Base-by-base conservation (phyloP, 2,329 filamentous ascomycete species). In the Zymoseptoria passerinii region DNA sequence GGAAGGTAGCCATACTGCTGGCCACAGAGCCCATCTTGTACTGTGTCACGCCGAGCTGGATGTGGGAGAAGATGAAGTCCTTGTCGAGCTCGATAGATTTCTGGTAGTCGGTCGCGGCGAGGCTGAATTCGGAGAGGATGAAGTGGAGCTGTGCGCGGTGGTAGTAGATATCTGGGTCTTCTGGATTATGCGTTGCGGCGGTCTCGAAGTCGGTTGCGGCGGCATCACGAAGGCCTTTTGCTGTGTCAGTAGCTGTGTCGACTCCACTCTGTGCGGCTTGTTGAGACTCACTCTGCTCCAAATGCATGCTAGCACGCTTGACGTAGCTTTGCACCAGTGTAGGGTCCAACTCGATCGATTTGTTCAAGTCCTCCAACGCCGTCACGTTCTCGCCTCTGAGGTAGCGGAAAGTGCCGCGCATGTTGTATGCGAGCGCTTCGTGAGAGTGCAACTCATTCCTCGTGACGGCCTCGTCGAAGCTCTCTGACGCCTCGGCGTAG, bases 11-110 rank as follows among this genome's bases (percentile, higher is more conserved):
- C 91, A 97, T 97, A 52, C 92, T 96, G 8, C 92, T 96, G 7
- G 94, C 94, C 59, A 99, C 89, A 28, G 90, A 96, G 66, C 94
- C 94, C 88, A 97, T 95, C 86, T 99, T 99, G 81, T 99, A 99
- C 77, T 99, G 94, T 53, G 94, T 99, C 55, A 99, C 94, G 74
- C 94, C 94, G 50, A 99, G 89, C 77, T 99, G 94, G 70, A 99
- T 99, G 78, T 99, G 94, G 7, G 92, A 97, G 83, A 96, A 99
- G 78, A 99, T 99, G 76, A 99, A 99, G 66, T 90, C 86, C 67
- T 85, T 83, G 79, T 99, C 94, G 28, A 99, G 83, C 69, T 99
- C 94, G 70, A 99, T 99, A 2, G 94, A 97, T 78, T 95, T 96
- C 75, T 99, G 94, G 79, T 99, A 99, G 78, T 99, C 94, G 79